Evolutionary conservation across 164 flowering plant species (phyloP), one percentile per base, ranked within the genome.

Genomic region (Chimonanthus praecox): DNA sequence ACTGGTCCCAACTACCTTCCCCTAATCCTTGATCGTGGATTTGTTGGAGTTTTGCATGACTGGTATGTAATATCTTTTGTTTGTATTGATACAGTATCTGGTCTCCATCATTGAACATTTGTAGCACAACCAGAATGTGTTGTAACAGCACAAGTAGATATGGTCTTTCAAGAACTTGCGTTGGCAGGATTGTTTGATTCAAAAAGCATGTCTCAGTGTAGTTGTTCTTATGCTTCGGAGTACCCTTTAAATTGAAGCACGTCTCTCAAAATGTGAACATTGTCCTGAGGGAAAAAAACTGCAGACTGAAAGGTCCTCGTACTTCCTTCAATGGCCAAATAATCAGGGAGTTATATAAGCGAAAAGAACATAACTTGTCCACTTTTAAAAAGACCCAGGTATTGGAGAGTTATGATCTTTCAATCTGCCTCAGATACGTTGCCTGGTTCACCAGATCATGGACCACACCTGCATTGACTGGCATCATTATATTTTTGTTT

Each of bases 21-120:
- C 50, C 72, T 93, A 71, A 92, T 96, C 69, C 85, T 87, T 8
- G 99, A 96, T 78, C 84, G 98, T 75, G 99, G 99, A 70, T 87
- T 87, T 75, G 80, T 91, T 75, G 99, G 99, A 46, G 93, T 88
- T 54, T 72, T 90, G 75, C 99, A 96, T 83, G 93, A 96, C 82
- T 96, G 99, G 99, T 96, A 86, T 81, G 74, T 77, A 49, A 62
- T 47, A 65, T 18, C 21, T 66, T 65, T 45, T 65, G 6, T 13
- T 65, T 65, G 11, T 66, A 33, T 45, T 66, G 10, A 5, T 66
- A 9, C 15, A 48, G 5, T 62, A 20, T 11, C 3, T 18, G 21
- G 65, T 65, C 15, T 43, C 20, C 20, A 54, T 54, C 65, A n/a
- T 62, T 6, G 9, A 62, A 8, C 65, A 62, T 18, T 62, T 18